Evolutionary conservation across 2,329 filamentous ascomycete species (phyloP), one percentile per base, ranked within the genome.

Genomic region (Cordyceps cateniannulata): DNA sequence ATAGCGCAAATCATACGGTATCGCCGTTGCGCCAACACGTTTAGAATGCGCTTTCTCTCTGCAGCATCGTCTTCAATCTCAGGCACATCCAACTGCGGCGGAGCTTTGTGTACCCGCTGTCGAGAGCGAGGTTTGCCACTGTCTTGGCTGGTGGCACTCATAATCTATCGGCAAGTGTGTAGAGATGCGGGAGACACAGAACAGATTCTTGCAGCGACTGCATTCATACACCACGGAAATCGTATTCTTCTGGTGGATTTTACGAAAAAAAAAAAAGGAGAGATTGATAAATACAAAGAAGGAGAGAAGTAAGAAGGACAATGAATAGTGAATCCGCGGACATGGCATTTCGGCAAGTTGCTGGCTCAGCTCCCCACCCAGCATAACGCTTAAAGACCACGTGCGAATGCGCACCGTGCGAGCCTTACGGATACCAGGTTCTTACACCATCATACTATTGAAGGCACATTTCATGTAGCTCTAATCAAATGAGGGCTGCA

Each of bases 11-110:
- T 27, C 68, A 66, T 65, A 81, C 80, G 72, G 60, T 84, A 84
- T 71, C 81, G 73, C 50, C 81, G 74, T 63, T 84, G 81, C 1
- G 81, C 81, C 40, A 84, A 68, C 10, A 84, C 78, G 59, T 83
- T 83, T 24, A 84, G 64, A 1, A 82, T 73, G 12, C 81, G 73
- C 67, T 83, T 84, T 24, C 81, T 73, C 68, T 84, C 81, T 3
- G 75, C 71, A 1, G 81, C 77, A 69, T 84, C 75, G 24, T 82
- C 72, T 5, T 80, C 76, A 20, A 81, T 79, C 53, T 79, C 67
- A 5, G 80, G 80, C 7, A 82, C 73, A 1, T 71, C 70, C 7
- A 82, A 68, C 3, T 67, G n/a, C 5, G 74, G 70, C 2, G 75
- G 72, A 20, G 74, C 62, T 65, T 79, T 80, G 63, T 73, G 68